Base-by-base conservation (phyloP, 768 basidiomycete genomes). In the Lentinula detonsa region DNA sequence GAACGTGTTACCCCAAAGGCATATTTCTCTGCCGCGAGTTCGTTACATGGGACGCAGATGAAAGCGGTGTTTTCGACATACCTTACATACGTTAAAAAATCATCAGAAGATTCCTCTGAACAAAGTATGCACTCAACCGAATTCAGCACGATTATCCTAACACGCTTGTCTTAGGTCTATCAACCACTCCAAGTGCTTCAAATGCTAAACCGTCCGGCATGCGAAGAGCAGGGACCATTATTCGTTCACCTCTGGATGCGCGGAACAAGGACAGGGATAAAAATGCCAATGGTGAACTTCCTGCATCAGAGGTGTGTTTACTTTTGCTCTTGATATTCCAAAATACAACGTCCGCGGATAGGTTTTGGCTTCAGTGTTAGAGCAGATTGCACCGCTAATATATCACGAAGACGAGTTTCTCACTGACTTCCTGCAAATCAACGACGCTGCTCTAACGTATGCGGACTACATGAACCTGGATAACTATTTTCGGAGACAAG, bases 391-490 rank as follows among this genome's bases (percentile, higher is more conserved):
- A 0, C 83, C 84, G 4, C 79, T 86, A 60, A 81, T 97, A n/a
- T 86, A 88, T 62, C 82, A 81, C 10, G 95, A 98, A 74, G 86
- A 90, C 66, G 87, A 87, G 35, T 98, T 97, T 73, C 86, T 97
- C 63, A 83, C 88, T 8, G 91, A 95, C 67, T 98, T 98, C 73
- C 76, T 98, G 52, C 94, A 95, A 69, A 90, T 97, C 70, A 93
- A 93, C 64, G 90, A 95, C 63, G 83, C 86, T 21, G 86, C 86
- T 16, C 80, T 94, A 13, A 97, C 96, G 1, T 98, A 94, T 72
- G 96, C 96, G 13, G 96, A 98, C 74, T 94, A 96, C 66, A 92
- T 93, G 85, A 86, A 86, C 49, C 76, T 98, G 62, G 96, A 98
- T 70, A 93, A 86, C 62, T 98, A 97, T 73, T 97, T 97, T 77